Base-by-base conservation (phyloP, 176 grass and related monocot species). In the Oryza longistaminata region DNA sequence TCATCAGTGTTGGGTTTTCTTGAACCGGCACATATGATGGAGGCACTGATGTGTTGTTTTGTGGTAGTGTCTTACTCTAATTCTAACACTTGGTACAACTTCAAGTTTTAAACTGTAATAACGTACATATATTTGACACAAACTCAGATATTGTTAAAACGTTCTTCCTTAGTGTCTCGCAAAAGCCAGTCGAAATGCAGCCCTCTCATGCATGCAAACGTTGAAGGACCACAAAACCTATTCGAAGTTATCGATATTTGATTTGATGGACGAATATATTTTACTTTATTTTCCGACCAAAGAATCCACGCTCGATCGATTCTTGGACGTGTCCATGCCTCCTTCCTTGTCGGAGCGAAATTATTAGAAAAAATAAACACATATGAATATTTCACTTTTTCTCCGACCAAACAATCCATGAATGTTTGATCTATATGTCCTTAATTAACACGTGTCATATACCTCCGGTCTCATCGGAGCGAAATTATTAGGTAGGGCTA, bases 281-380 rank as follows among this genome's bases (percentile, higher is more conserved):
- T 40, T 40, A 40, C 39, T 27, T 71, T 43, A 35, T 80, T 83
- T 83, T 83, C 73, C 42, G 42, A 10, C 74, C 29, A 45, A 61
- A 58, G 35, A 61, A 78, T 88, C 73, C 29, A 29, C 3, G 16
- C 71, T 73, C 7, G 2, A 0, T 58, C 1, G 5, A 29, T 67
- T 24, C 3, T 42, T n/a, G 11, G 27, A 58, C 50, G 74, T 83
- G 80, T 83, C 42, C n/a, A 9, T 40, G 15, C 10, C 19, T 78
- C 66, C 80, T 0, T 43, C 39, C 16, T 78, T 8, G 58, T 67
- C 66, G 74, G 74, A 88, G 44, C 9, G 33, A 83, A 79, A 73
- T 43, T 73, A 88, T 73, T 81, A 66, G 42, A 43, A 46, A 71
- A 31, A 31, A 27, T n/a, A 19, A 21, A 10, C 42, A 43, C 1